Percentiles rank a stretch among this genome's conserved stretches.
Conservation (phyloP, 2,329 filamentous ascomycete species). For the Colletotrichum tanaceti region DNA sequence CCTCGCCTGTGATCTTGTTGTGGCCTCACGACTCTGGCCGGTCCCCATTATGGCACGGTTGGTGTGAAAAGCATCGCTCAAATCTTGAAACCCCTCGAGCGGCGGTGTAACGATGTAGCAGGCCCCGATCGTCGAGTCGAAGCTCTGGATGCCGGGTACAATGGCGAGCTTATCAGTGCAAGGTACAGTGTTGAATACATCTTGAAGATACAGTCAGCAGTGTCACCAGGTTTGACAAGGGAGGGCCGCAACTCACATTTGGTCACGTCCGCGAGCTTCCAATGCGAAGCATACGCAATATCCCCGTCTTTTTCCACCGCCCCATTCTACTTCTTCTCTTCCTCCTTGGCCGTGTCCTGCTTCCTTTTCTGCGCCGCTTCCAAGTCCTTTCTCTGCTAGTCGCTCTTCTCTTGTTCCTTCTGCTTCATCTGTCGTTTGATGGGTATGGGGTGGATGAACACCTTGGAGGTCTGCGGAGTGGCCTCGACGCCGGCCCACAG, state of each 20-base stretch:
- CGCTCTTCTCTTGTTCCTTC: too few species aligned
- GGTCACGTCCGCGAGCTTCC: slow-evolving; percentile 32
- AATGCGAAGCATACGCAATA: slow-evolving; percentile 28
- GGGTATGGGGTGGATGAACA: slow-evolving; percentile 7
- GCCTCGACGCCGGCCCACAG: background rate
- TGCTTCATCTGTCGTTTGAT: background rate
- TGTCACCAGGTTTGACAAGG: background rate
- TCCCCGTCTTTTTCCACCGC: slow-evolving; percentile 5
- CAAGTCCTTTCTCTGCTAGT: background rate
- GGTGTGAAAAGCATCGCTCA: slow-evolving; percentile 44
- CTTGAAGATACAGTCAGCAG: background rate
- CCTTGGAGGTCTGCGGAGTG: background rate
- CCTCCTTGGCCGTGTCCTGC: background rate
- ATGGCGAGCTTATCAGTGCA: background rate
- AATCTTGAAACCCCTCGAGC: slow-evolving; percentile 33
- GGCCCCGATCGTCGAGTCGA: slow-evolving; percentile 23
- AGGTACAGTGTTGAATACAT: background rate
- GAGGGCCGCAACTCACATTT: slow-evolving; percentile 31
- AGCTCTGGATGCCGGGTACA: slow-evolving; percentile 2
- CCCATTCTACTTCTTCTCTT: background rate
- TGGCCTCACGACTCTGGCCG: slow-evolving; percentile 51
- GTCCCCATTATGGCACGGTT: slow-evolving; percentile 44
- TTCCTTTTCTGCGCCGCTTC: background rate
- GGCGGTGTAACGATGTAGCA: slow-evolving; percentile 41
- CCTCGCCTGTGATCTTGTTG: slow-evolving; percentile 44